Base-by-base conservation (phyloP, 192 early-diverging fungal species). In the Cladochytrium replicatum region DNA sequence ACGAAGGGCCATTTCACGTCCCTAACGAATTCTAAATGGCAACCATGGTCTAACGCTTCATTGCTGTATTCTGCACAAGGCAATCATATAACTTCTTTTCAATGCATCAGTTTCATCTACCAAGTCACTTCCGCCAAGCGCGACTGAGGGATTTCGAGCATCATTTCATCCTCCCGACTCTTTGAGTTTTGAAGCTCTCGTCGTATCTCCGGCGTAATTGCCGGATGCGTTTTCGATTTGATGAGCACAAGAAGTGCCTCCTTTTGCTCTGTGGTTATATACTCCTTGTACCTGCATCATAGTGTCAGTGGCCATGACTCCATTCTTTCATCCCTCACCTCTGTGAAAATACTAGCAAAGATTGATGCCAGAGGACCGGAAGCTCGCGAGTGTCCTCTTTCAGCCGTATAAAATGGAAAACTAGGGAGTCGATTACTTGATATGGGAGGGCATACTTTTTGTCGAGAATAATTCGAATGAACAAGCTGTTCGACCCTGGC, bases 291-390 rank as follows among this genome's bases (percentile, higher is more conserved):
- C 50, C 85, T 78, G 30, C 4, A n/a, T 7, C 42, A 24, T 54
- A 9, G 28, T 17, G 43, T 42, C 15, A 49, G 15, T 11, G 28
- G 47, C 13, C 13, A 37, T 26, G 0, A 41, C 47, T 40, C 8
- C 26, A 24, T 48, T 8, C 38, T 0, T n/a, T n/a, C n/a, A n/a
- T n/a, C 1, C 40, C 41, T 25, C 13, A 53, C 68, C 88, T 69
- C 72, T 98, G 95, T 27, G 78, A 86, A 83, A 98, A 98, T 11
- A 95, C 88, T 32, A 98, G 69, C 41, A 98, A 67, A 4, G 91
- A 67, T 71, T 98, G 93, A 61, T 98, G 95, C 95, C 95, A 98
- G 48, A 98, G 74, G 17, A 98, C 93, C 23, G 95, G 93, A 81
- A 98, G 75, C 44, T 75, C 74, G 41, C 85, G 66, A 40, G 73